phyloP scores from a whole-genome alignment of 208 protist species.

The Wallacemonas collosoma region DNA sequence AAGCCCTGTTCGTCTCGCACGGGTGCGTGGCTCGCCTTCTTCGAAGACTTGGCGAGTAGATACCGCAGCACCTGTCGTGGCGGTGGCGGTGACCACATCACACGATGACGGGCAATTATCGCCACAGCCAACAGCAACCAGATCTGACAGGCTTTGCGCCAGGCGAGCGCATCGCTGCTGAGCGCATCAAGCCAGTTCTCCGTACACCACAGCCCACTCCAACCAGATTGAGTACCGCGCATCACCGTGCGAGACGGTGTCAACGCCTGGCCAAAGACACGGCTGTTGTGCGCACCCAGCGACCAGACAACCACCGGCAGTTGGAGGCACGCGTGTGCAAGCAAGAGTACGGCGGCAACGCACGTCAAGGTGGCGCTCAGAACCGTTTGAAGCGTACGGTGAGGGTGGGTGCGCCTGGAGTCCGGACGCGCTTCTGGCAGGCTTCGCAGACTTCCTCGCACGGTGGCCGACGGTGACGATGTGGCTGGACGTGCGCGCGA shows the following conservation, averaged over 20 bases:
- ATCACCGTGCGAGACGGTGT: background rate
- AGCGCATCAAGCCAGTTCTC: background rate
- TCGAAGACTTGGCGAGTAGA: background rate
- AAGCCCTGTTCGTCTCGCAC: no score
- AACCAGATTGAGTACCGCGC: background rate
- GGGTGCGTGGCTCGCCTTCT: no score
- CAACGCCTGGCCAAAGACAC: no score
- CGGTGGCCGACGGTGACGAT: no score
- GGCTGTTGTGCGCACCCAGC: no score
- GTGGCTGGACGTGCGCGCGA: background rate
- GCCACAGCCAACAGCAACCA: background rate
- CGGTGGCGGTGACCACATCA: background rate
- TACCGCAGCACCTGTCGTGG: background rate
- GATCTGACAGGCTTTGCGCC: slow-evolving; percentile 7
- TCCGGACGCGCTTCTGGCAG: background rate
- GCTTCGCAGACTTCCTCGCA: no score
- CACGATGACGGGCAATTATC: background rate
- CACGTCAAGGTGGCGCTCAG: background rate
- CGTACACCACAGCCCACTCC: slow-evolving; percentile 1
- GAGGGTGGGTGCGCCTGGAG: background rate
- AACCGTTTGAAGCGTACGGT: background rate
- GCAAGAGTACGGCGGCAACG: background rate
- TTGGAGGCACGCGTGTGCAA: background rate
- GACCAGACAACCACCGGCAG: background rate
- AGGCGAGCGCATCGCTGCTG: background rate